Evolutionary conservation across 2,329 filamentous ascomycete species (phyloP), one percentile per base, ranked within the genome.

Genomic region (Leptographium radiaticola): DNA sequence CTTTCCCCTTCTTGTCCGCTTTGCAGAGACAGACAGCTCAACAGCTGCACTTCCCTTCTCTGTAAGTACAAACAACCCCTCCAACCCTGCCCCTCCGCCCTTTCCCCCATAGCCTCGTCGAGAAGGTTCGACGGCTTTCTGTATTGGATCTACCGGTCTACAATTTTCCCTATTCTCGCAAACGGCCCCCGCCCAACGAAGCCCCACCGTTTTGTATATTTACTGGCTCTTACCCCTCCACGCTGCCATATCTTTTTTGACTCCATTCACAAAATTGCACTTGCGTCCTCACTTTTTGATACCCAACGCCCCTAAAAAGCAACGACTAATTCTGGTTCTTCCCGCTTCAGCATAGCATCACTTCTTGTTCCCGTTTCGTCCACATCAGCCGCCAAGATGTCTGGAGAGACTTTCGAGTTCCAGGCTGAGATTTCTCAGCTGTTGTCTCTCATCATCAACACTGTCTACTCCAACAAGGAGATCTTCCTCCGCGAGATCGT

Each of bases 361-460:
- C 18, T 13, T 25, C 6, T 18, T 16, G 18, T 39, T 46, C 9
- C 38, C 16, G 40, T 13, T 34, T 6, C 30, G 36, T 20, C 31
- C 36, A 36, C 31, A 65, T 64, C 70, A 65, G 64, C 70, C 72
- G 68, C 68, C 74, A 87, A 71, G 71, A 95, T 95, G 88, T 75
- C 89, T 74, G 90, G 61, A 54, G 67, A 97, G 80, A 96, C 90
- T 65, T 98, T 98, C 79, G 91, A 97, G 86, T 98, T 97, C 81
- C 93, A 98, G 86, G 93, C 93, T 86, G 93, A 98, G 87, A 98
- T 98, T 72, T 97, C 91, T 87, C 93, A 98, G 88, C 88, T 98
- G 63, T 87, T 98, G 71, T 89, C 86, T 65, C 87, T 98, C 72
- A 98, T 98, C 77, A 98, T 98, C 83, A 98, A 98, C 87, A 97